Percentiles rank a stretch among this genome's conserved stretches.
These are phyloP conservation scores for Clitocybe nebularis DNA, from an alignment of 1,284 basidiomycete species.

Conservation along the genomic window DNA sequence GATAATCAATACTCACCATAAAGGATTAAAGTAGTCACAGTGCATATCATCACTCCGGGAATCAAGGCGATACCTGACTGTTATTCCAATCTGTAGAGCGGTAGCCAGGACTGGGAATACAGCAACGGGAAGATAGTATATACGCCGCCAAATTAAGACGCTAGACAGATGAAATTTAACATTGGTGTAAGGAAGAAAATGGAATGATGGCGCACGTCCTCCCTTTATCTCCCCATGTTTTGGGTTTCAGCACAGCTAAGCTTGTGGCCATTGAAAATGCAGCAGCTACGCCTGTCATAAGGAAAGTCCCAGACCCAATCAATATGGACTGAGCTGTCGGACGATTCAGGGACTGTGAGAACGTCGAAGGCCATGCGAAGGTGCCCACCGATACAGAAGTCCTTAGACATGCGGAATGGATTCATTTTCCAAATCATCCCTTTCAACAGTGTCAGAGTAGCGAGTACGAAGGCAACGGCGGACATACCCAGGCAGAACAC, in stretches of 20 bases:
- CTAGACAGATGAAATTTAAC: constrained; percentile 21
- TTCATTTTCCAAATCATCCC: constrained; percentile 64
- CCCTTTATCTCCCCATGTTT: constrained; percentile 31
- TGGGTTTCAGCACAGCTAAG: constrained; percentile 43
- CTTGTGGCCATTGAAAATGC: constrained; percentile 49
- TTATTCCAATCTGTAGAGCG: constrained; percentile 37
- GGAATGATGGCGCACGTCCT: constrained; percentile 23
- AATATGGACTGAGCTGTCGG: constrained; percentile 44
- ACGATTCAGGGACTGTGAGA: constrained; percentile 1
- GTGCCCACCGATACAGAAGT: constrained; percentile 52
- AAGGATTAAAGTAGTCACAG: constrained; percentile 50
- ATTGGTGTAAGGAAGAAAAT: background rate
- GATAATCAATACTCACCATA: constrained; percentile 46
- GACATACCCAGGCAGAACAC: constrained; percentile 39
- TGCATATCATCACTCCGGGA: constrained; percentile 45
- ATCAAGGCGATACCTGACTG: constrained; percentile 37
- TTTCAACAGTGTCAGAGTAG: constrained; percentile 20
- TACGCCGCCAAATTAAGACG: constrained; percentile 36
- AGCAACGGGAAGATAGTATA: constrained; percentile 38
- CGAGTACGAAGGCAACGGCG: background rate
- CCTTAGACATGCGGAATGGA: constrained; percentile 49
- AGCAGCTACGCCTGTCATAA: constrained; percentile 47
- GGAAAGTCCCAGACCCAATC: constrained; percentile 42
- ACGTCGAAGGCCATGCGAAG: background rate
- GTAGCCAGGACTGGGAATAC: constrained; percentile 46